phyloP scores from a whole-genome alignment of 805 yeast genomes.

The Cyberlindnera americana region DNA sequence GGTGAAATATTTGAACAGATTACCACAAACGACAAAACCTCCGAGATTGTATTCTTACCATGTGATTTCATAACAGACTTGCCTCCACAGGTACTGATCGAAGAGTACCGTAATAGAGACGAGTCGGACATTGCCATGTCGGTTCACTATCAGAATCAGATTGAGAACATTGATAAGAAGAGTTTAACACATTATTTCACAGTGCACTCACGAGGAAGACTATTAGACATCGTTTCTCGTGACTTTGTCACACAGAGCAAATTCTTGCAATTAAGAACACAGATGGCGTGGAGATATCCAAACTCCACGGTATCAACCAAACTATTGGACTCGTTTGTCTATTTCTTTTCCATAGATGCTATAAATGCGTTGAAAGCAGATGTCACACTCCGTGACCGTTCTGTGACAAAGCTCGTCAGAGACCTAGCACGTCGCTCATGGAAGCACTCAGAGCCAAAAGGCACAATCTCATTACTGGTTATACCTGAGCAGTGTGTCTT shows the following conservation, averaged over 20 bases:
- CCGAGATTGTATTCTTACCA: conserved; percentile 77
- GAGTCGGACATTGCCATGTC: conserved; percentile 68
- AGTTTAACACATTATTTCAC: conserved; percentile 65
- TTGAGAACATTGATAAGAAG: conserved; percentile 79
- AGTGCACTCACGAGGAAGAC: conserved; percentile 52
- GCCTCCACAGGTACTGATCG: conserved; percentile 85
- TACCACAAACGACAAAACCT: conserved; percentile 32
- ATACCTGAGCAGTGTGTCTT: conserved; percentile 69
- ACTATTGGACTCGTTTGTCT: conserved; percentile 70
- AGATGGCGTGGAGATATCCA: conserved; percentile 87
- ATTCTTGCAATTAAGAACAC: conserved; percentile 73
- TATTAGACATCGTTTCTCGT: conserved; percentile 71
- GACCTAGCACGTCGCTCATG: conserved; percentile 91
- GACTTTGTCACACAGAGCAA: conserved; percentile 70
- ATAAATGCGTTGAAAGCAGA: conserved; percentile 44
- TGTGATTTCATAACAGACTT: conserved; percentile 92
- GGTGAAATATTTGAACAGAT: conserved; percentile 60
- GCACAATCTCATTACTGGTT: conserved; percentile 64
- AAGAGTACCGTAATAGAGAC: conserved; percentile 72
- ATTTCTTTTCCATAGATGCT: conserved; percentile 55
- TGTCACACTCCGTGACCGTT: conserved; percentile 32
- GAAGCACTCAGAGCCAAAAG: conserved; percentile 62
- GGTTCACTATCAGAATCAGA: conserved; percentile 68
- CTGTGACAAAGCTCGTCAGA: conserved; percentile 68
- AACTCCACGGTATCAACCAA: conserved; percentile 72